phyloP scores from a whole-genome alignment of 2,329 filamentous ascomycete species.

The Cordyceps cateniannulata region DNA sequence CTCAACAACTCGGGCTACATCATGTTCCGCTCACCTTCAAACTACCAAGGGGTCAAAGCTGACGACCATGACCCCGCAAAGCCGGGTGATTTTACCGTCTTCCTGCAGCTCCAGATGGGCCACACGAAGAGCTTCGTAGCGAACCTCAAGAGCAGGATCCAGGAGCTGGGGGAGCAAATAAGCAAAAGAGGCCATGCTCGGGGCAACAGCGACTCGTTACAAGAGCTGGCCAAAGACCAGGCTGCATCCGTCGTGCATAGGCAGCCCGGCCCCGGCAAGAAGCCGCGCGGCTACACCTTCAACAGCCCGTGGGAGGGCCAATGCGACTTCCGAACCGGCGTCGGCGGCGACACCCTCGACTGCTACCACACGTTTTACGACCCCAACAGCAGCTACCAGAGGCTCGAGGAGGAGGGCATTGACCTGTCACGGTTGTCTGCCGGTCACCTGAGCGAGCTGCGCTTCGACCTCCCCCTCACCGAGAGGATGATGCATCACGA shows the following conservation, averaged over 20 bases:
- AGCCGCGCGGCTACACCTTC: constrained; percentile 67
- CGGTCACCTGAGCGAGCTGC: constrained; percentile 67
- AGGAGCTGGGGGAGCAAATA: constrained; percentile 25
- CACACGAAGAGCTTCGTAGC: constrained; percentile 45
- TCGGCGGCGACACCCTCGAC: constrained; percentile 66
- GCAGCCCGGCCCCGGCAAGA: constrained; percentile 40
- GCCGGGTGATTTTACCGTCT: constrained; percentile 39
- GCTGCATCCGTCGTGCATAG: constrained; percentile 1
- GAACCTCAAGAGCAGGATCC: constrained; percentile 40
- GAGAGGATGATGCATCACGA: constrained; percentile 37
- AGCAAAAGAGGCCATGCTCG: constrained; percentile 23
- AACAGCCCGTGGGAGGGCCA: constrained; percentile 78
- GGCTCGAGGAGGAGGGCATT: constrained; percentile 31
- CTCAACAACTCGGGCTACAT: constrained; percentile 51
- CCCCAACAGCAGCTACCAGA: constrained; percentile 33
- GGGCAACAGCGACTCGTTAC: constrained; percentile 21
- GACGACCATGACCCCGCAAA: too few species aligned
- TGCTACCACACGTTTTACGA: constrained; percentile 65
- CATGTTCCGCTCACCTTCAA: constrained; percentile 47
- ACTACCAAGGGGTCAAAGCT: too few species aligned
- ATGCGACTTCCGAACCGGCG: constrained; percentile 78
- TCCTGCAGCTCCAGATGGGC: constrained; percentile 51
- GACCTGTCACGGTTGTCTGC: constrained; percentile 26
- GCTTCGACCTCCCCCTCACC: constrained; percentile 74
- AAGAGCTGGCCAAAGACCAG: constrained; percentile 1